Conservation (phyloP, 2,329 filamentous ascomycete species). For the Nemania sp. region DNA sequence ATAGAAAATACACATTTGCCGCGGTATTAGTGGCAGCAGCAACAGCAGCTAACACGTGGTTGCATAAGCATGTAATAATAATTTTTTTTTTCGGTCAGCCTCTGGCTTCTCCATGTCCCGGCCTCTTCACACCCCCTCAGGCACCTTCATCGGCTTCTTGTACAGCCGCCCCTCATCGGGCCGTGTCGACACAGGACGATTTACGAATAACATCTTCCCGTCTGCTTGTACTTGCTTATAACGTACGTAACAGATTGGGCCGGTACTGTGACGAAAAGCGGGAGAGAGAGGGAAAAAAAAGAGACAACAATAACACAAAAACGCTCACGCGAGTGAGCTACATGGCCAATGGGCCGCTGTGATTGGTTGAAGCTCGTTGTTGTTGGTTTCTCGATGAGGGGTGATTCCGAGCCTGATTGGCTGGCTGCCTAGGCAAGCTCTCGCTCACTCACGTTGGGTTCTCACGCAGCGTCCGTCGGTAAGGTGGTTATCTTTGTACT, state of each 20-base stretch:
- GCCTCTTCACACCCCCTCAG: no score
- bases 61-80: no score
- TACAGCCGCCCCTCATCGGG: no score
- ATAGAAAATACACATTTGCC: background rate
- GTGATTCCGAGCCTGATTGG: slow-evolving; percentile 9
- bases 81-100: slow-evolving; percentile 22
- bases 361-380: slow-evolving; percentile 7
- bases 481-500: background rate
- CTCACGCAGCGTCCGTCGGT: background rate
- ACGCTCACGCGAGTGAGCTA: background rate
- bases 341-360: background rate
- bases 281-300: background rate
- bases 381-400: slow-evolving; percentile 10
- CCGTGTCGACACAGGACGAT: no score
- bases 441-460: background rate
- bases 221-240: slow-evolving; percentile 9
- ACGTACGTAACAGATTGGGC: slow-evolving; percentile 11
- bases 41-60: background rate
- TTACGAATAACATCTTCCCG: no score
- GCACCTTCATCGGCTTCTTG: no score
- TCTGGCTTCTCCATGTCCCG: slow-evolving; percentile 18
- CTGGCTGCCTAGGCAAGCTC: background rate
- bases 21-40: background rate
- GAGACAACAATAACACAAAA: background rate
- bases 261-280: background rate